Conservation (phyloP, 768 basidiomycete species). For the Boletus tylopilopsis region DNA sequence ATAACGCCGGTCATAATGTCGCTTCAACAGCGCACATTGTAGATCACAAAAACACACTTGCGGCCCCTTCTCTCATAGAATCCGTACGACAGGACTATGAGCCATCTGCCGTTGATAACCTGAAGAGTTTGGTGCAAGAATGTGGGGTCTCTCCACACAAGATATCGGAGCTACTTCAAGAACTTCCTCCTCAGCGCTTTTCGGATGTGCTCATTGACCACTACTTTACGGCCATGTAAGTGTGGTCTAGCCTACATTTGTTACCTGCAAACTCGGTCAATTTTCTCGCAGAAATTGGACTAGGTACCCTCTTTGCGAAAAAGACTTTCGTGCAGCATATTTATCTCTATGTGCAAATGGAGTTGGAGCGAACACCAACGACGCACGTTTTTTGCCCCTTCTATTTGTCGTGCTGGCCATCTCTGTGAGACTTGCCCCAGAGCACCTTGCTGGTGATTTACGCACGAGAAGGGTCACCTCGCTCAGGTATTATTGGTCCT, state of each 20-base stretch:
- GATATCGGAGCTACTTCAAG: conserved; percentile 83
- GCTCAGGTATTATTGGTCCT: conserved; percentile 92
- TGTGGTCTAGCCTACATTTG: conserved; percentile 1
- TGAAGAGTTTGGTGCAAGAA: conserved; percentile 84
- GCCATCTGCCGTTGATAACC: conserved; percentile 68
- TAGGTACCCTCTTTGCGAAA: conserved; percentile 86
- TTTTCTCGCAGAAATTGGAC: conserved; percentile 73
- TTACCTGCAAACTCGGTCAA: neutral
- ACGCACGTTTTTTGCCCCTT: conserved; percentile 85
- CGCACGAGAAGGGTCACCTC: conserved; percentile 74
- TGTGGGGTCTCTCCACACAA: conserved; percentile 91
- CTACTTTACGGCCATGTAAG: conserved; percentile 74
- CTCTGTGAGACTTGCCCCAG: conserved; percentile 80
- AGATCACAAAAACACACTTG: conserved; percentile 27
- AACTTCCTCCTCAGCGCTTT: conserved; percentile 74
- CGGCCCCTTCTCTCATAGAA: conserved; percentile 35
- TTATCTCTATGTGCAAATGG: conserved; percentile 61
- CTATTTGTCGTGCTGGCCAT: conserved; percentile 92
- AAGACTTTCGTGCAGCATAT: conserved; percentile 73
- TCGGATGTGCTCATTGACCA: conserved; percentile 80
- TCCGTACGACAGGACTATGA: conserved; percentile 41
- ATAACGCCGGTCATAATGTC: conserved; percentile 8
- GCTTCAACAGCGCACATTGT: conserved; percentile 12
- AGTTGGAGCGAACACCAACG: conserved; percentile 62
- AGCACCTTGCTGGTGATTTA: conserved; percentile 77